Evolutionary conservation across 352 stramenopile species (phyloP).

Genomic region (Heterotrichella gracilis): DNA sequence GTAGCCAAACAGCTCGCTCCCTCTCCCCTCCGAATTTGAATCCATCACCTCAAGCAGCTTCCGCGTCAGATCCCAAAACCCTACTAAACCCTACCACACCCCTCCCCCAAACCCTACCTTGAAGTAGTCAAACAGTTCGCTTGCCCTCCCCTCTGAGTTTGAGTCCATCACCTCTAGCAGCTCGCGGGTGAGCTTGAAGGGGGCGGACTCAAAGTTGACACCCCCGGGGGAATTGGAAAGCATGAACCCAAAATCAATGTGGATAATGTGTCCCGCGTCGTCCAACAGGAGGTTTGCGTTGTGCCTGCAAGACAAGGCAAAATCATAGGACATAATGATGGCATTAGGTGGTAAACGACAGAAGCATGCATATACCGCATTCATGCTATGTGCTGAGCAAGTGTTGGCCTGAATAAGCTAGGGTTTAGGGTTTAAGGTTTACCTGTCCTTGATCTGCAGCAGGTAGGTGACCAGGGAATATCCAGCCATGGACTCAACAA

Average conservation of each 20-base stretch:
- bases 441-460: constrained; percentile 92
- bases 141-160: constrained; percentile 45
- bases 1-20: constrained; percentile 22
- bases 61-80: constrained; percentile 82
- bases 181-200: constrained; percentile 96
- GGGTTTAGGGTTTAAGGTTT: too few relatives aligned
- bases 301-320: too few relatives aligned
- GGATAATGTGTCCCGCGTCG: constrained; percentile 78
- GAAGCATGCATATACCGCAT: constrained; percentile 9
- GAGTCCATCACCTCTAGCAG: constrained; percentile 93
- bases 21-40: constrained; percentile 48
- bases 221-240: constrained; percentile 84
- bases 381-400: too few relatives aligned
- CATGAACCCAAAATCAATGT: constrained; percentile 99
- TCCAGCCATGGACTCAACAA: constrained; percentile 69
- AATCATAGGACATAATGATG: too few relatives aligned
- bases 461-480: constrained; percentile 94
- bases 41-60: constrained; percentile 94
- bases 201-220: constrained; percentile 85
- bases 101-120: too few relatives aligned
- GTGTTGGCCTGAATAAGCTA: too few relatives aligned
- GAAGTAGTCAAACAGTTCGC: constrained; percentile 19
- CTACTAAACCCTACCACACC: too few relatives aligned
- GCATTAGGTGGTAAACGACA: too few relatives aligned
- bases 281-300: constrained; percentile 99